phyloP scores from a whole-genome alignment of 2,329 filamentous ascomycete species.

The Ceratocystis colombiana region DNA sequence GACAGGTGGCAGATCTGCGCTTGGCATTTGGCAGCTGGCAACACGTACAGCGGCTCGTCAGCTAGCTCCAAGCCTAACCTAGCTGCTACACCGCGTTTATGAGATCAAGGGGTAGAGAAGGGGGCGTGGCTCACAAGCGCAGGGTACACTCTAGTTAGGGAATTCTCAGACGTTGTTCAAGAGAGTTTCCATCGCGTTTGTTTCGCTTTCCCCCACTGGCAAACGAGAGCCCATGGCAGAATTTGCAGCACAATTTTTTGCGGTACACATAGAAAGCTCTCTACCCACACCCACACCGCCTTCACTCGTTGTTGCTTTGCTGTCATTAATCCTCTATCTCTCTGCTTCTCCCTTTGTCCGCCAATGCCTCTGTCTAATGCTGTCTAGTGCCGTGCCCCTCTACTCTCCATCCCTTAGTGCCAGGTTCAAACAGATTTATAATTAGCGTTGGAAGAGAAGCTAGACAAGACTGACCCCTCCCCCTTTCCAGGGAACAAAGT shows the following conservation, averaged over 20 bases:
- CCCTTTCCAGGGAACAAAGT: neutral
- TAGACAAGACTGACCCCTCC: neutral
- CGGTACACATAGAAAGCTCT: neutral
- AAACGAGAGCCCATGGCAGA: neutral
- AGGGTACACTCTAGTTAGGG: neutral
- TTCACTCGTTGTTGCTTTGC: neutral
- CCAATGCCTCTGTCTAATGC: neutral
- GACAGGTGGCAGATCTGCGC: too few relatives aligned
- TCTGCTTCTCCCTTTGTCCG: neutral
- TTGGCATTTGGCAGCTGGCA: neutral
- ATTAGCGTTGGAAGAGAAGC: too few relatives aligned
- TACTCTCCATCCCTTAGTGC: neutral
- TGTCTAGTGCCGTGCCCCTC: neutral
- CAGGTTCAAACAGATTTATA: too few relatives aligned
- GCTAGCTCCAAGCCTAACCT: neutral
- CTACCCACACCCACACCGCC: neutral
- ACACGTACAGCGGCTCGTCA: neutral
- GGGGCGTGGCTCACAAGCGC: neutral
- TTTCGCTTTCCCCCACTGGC: neutral
- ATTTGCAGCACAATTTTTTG: neutral
- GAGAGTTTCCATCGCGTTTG: neutral
- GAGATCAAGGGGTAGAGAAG: neutral
- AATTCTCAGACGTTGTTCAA: neutral
- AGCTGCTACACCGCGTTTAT: conserved; percentile 1
- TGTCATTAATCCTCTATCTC: neutral